These are phyloP conservation scores for Scorias spongiosa DNA, from an alignment of 2,329 filamentous ascomycete species.

Conservation along the genomic window DNA sequence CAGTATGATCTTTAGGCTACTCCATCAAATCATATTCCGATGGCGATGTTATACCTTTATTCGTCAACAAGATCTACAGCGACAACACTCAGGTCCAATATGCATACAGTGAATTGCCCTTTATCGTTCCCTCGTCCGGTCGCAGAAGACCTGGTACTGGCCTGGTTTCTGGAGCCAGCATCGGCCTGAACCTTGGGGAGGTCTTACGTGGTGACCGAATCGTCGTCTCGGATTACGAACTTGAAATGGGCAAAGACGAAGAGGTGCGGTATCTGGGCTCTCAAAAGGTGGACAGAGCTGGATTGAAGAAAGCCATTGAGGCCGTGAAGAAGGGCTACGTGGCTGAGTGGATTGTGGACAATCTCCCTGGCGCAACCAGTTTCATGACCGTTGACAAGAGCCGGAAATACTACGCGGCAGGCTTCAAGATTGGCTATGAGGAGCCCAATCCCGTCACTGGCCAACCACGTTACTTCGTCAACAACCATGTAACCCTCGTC, in stretches of 20 bases:
- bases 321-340: constrained; percentile 68
- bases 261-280: constrained; percentile 61
- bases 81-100: constrained; percentile 83
- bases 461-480: constrained; percentile 55
- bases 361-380: constrained; percentile 74
- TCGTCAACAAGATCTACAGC: constrained; percentile 84
- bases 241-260: constrained; percentile 61
- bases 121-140: constrained; percentile 68
- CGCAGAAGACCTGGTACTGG: constrained; percentile 48
- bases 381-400: constrained; percentile 77
- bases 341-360: constrained; percentile 89
- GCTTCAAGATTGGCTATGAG: constrained; percentile 74
- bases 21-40: constrained; percentile 68
- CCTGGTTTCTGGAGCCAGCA: constrained; percentile 59
- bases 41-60: constrained; percentile 63
- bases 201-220: constrained; percentile 79
- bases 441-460: constrained; percentile 46
- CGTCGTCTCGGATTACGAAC: constrained; percentile 66
- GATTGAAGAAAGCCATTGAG: constrained; percentile 52
- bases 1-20: constrained; percentile 42
- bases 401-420: constrained; percentile 75
- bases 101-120: constrained; percentile 77
- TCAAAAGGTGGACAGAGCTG: constrained; percentile 46
- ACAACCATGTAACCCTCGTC: constrained; percentile 80
- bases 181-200: constrained; percentile 74